A percentile compares a stretch with the other conserved stretches of the same genome.
phyloP scores from a whole-genome alignment of 2,329 filamentous ascomycete species.

The Cordyceps cicadae region DNA sequence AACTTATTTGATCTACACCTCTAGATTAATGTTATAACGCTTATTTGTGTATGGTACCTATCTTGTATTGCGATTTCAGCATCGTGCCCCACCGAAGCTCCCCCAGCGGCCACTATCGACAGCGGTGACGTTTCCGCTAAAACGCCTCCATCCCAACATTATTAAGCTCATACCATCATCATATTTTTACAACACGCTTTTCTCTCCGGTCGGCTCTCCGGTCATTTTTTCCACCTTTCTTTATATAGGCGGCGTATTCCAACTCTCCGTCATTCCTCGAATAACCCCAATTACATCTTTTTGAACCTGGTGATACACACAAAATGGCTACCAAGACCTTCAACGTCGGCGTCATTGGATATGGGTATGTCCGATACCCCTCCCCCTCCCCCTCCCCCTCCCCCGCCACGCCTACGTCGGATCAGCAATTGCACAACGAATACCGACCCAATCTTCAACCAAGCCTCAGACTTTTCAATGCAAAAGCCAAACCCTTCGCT shows the following conservation, averaged over 20 bases:
- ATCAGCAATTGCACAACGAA: not conserved
- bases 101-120: not conserved
- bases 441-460: too few species aligned
- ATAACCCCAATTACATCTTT: not conserved
- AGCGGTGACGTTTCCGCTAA: not conserved
- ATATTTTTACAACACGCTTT: not conserved
- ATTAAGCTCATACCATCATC: not conserved
- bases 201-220: not conserved
- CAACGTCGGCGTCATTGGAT: conserved; percentile 45
- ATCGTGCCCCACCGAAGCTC: too few species aligned
- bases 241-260: not conserved
- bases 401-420: not conserved
- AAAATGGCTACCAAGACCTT: conserved; percentile 26
- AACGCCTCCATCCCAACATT: not conserved
- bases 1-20: too few species aligned
- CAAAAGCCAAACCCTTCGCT: not conserved
- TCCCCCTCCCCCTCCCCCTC: conserved; percentile 4
- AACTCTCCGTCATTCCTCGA: not conserved
- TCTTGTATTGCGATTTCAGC: not conserved
- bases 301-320: not conserved
- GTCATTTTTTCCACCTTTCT: not conserved
- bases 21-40: too few species aligned
- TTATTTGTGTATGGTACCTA: too few species aligned
- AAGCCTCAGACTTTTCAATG: not conserved
- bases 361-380: conserved; percentile 32